Evolutionary conservation across 1,284 basidiomycete species (phyloP), one percentile per base, ranked within the genome.

Genomic region (Ceratorhiza oryzae-sativae): DNA sequence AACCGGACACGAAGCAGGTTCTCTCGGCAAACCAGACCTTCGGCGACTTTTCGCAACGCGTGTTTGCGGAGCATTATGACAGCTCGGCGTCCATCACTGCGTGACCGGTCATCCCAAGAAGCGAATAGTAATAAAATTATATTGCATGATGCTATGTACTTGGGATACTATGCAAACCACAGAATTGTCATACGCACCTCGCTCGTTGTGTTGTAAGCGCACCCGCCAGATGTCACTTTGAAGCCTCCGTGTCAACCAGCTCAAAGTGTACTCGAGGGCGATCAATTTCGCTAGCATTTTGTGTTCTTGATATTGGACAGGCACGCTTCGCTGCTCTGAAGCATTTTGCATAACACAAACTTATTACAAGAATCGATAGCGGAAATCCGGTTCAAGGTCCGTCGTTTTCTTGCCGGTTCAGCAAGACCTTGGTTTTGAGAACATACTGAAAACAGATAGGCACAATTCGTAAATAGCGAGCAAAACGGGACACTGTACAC

Each of bases 1-100:
- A 97, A 80, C 95, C 95, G 0, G 88, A 96, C 79, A 89, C 90
- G 4, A 84, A 92, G 74, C 89, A 92, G 76, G 84, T 86, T 42
- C 86, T 97, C 32, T 88, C 90, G 0, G 80, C 81, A 42, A 80
- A 82, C 0, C 87, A 90, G 79, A 94, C 92, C 23, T 98, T 96
- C 77, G 95, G 95, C 0, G 84, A 90, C 75, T 97, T 97, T 80
- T 94, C 92, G 77, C 92, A 93, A 79, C 84, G 87, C 73, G 86
- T 95, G 30, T 89, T 97, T 75, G 85, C 86, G 73, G 84, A 90
- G 77, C 95, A 97, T 83, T 96, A 95, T 77, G 81, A 75, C 25
- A 18, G 58, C 39, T 42, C 53, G 13, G 30, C 36, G 39, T 53
- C 65, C 27, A 55, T 49, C 41, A 51, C 65, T 25, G 65, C 51